phyloP scores from a whole-genome alignment of 768 basidiomycete species.

The Rubroboletus pulcherrimus region DNA sequence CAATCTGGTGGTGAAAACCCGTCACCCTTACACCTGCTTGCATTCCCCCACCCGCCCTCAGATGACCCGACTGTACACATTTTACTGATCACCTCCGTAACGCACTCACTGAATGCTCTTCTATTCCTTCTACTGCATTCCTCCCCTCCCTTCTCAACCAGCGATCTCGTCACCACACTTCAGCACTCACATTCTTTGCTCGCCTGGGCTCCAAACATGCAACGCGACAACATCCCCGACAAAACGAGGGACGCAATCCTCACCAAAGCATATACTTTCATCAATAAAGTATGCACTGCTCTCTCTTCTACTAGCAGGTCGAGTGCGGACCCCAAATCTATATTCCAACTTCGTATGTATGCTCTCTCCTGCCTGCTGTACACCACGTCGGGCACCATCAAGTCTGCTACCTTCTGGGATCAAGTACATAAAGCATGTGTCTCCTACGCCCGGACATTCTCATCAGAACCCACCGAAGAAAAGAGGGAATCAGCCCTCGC shows the following conservation, averaged over 20 bases:
- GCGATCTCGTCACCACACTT: slow-evolving; percentile 32
- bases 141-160: slow-evolving; percentile 16
- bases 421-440: slow-evolving; percentile 53
- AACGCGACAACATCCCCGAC: slow-evolving; percentile 34
- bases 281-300: slow-evolving; percentile 35
- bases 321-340: slow-evolving; percentile 14
- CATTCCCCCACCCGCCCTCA: slow-evolving; percentile 41
- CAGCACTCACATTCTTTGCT: slow-evolving; percentile 37
- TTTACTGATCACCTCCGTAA: slow-evolving; percentile 57
- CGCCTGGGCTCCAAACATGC: slow-evolving; percentile 48
- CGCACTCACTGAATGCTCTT: slow-evolving; percentile 48
- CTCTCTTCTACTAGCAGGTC: slow-evolving; percentile 31
- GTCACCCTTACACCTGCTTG: slow-evolving; percentile 31
- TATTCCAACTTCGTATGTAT: slow-evolving; percentile 40
- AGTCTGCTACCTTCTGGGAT: slow-evolving; percentile 64
- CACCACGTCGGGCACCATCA: slow-evolving; percentile 45
- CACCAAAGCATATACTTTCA: slow-evolving; percentile 53
- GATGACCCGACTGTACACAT: slow-evolving; percentile 38
- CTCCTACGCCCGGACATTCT: slow-evolving; percentile 25
- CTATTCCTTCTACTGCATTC: slow-evolving; percentile 26
- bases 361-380: slow-evolving; percentile 45
- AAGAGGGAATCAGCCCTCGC: slow-evolving; percentile 29
- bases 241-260: slow-evolving; percentile 58
- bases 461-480: slow-evolving; percentile 8
- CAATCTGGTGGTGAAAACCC: not conserved